Evolutionary conservation across 306 rosid genomes (phyloP).

Genomic region (Citrullus amarus): DNA sequence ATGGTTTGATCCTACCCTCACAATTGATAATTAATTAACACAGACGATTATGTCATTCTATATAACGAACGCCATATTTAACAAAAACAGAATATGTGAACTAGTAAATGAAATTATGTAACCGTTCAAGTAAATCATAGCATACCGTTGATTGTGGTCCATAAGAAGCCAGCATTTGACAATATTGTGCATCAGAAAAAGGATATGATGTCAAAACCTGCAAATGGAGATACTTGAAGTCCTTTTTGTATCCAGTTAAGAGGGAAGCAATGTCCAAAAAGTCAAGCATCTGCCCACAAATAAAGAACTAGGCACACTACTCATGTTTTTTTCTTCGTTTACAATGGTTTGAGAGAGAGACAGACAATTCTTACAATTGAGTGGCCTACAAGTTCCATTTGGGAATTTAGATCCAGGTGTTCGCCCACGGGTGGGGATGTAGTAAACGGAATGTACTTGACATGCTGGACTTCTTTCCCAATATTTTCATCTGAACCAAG

Average conservation of each 20-base stretch:
- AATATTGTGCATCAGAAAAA: conserved; percentile 47
- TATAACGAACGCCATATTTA: background rate
- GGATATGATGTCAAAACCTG: conserved; percentile 64
- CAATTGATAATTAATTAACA: too few species aligned
- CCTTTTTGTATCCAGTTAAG: conserved; percentile 4
- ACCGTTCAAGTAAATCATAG: background rate
- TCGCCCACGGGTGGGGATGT: conserved; percentile 27
- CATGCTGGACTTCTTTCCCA: conserved; percentile 27
- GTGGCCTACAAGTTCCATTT: conserved; percentile 54
- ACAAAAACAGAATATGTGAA: background rate
- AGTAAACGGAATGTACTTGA: conserved; percentile 24
- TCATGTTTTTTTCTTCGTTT: background rate
- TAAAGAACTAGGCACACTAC: background rate
- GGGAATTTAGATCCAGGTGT: conserved; percentile 37
- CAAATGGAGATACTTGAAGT: conserved; percentile 21
- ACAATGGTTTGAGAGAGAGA: conserved; percentile 3
- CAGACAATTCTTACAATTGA: conserved; percentile 44
- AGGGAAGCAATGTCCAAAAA: background rate
- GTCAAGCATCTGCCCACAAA: background rate
- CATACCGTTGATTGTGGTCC: conserved; percentile 54
- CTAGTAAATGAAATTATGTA: background rate
- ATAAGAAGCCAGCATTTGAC: conserved; percentile 37
- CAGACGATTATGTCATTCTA: background rate
- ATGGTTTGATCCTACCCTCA: background rate
- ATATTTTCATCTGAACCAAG: conserved; percentile 3